Percentiles rank a stretch among this genome's conserved stretches.
Evolutionary conservation across 1,284 basidiomycete species (phyloP).

Genomic region (Baeospora myosura): DNA sequence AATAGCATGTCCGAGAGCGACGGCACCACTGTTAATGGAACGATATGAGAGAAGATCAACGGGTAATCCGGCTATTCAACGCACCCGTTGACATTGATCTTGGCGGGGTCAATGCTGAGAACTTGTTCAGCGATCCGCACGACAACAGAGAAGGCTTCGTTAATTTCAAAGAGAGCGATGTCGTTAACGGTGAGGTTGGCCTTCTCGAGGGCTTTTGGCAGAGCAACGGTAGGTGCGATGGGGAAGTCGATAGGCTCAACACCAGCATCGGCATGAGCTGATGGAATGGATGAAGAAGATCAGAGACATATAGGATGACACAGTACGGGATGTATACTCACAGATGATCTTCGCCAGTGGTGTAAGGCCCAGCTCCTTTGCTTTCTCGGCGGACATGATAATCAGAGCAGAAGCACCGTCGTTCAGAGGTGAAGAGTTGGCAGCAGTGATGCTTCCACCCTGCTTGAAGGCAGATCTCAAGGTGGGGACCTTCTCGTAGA

Average conservation of each 20-base stretch:
- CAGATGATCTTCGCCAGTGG: constrained; percentile 89
- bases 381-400: constrained; percentile 86
- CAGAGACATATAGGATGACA: constrained; percentile 5
- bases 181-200: constrained; percentile 82
- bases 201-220: constrained; percentile 83
- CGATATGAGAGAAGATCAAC: constrained; percentile 8
- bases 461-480: constrained; percentile 87
- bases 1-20: constrained; percentile 91
- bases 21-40: constrained; percentile 64
- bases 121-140: constrained; percentile 89
- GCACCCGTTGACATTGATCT: constrained; percentile 89
- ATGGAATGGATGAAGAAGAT: constrained; percentile 14
- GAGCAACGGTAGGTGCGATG: constrained; percentile 84
- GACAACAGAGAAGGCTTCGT: constrained; percentile 97
- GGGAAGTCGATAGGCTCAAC: constrained; percentile 98
- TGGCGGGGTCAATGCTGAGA: constrained; percentile 75
- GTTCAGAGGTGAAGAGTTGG: constrained; percentile 93
- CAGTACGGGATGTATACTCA: constrained; percentile 32
- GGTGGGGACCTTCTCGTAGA: constrained; percentile 86
- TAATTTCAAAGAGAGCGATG: constrained; percentile 92
- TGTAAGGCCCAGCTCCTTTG: constrained; percentile 81
- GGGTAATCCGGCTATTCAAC: constrained; percentile 22
- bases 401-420: constrained; percentile 97
- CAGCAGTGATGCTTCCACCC: constrained; percentile 87
- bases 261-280: constrained; percentile 95